These are phyloP conservation scores for Bryum argenteum DNA, from an alignment of 225 moss, liverwort and hornwort genomes.

Conservation along the genomic window DNA sequence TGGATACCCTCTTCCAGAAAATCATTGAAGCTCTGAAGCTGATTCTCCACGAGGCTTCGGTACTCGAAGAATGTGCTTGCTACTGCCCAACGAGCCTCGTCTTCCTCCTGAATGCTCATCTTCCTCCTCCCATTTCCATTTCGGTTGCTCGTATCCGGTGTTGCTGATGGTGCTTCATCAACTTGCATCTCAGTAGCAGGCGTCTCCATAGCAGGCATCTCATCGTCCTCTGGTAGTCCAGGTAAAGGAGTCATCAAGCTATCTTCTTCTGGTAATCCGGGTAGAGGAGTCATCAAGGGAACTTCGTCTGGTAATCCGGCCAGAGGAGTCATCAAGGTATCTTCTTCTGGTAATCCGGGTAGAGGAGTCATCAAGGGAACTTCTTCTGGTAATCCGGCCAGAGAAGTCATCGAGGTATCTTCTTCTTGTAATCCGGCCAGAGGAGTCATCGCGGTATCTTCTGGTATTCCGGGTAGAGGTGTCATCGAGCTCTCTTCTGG, in stretches of 20 bases:
- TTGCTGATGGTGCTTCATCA: constrained; percentile 27
- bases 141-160: constrained; percentile 2
- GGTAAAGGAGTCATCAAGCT: constrained; percentile 17
- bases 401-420: too few relatives aligned
- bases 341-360: too few relatives aligned
- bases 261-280: constrained; percentile 8
- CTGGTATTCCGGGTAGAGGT: too few relatives aligned
- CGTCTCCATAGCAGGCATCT: constrained; percentile 16
- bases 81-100: constrained; percentile 55
- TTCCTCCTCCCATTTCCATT: constrained; percentile 26
- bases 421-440: too few relatives aligned
- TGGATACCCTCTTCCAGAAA: constrained; percentile 49
- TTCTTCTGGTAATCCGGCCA: too few relatives aligned
- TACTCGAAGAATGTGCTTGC: constrained; percentile 54
- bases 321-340: constrained; percentile 11
- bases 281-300: constrained; percentile 12
- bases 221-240: constrained; percentile 23
- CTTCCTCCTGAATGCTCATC: constrained; percentile 42
- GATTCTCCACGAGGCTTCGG: constrained; percentile 58
- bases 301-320: constrained; percentile 11
- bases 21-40: constrained; percentile 55
- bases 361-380: too few relatives aligned
- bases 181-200: constrained; percentile 35
- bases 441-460: too few relatives aligned
- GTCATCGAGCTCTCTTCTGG: neutral